A percentile compares a stretch with the other conserved stretches of the same genome.
Conservation (phyloP, 768 basidiomycete species). For the Auricularia heimuer region DNA sequence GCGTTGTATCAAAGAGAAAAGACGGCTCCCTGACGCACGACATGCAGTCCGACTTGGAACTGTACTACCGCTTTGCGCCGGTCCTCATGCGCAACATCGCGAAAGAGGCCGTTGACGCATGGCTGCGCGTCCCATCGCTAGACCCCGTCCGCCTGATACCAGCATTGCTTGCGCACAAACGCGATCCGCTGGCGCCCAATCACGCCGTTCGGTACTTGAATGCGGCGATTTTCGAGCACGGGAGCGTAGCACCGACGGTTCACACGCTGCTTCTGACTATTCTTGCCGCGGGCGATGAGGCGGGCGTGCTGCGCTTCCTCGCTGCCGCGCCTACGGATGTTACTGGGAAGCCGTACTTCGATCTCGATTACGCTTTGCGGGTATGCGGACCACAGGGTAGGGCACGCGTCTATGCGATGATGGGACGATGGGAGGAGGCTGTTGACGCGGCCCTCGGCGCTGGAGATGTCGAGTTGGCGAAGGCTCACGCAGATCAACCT, state of each 20-base stretch:
- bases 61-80: constrained; percentile 89
- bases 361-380: constrained; percentile 92
- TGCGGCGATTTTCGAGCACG: constrained; percentile 71
- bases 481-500: constrained; percentile 89
- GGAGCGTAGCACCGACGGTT: constrained; percentile 73
- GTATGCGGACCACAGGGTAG: constrained; percentile 76
- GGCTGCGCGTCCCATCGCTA: constrained; percentile 73
- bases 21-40: background rate
- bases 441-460: constrained; percentile 92
- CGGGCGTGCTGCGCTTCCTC: constrained; percentile 72
- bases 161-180: constrained; percentile 73
- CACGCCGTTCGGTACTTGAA: constrained; percentile 87
- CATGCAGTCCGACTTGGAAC: constrained; percentile 62
- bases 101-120: constrained; percentile 85
- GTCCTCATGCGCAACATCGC: constrained; percentile 80
- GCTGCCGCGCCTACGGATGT: constrained; percentile 69
- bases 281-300: constrained; percentile 65
- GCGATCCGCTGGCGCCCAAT: constrained; percentile 64
- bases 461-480: constrained; percentile 91
- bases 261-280: constrained; percentile 93
- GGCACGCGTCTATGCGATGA: constrained; percentile 89
- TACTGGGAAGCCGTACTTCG: constrained; percentile 84
- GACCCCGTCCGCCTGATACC: constrained; percentile 83
- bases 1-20: constrained; percentile 11
- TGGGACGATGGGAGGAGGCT: constrained; percentile 94